These are phyloP conservation scores for Tylopilus rubrobrunneus DNA, from an alignment of 768 basidiomycete species.

Conservation along the genomic window DNA sequence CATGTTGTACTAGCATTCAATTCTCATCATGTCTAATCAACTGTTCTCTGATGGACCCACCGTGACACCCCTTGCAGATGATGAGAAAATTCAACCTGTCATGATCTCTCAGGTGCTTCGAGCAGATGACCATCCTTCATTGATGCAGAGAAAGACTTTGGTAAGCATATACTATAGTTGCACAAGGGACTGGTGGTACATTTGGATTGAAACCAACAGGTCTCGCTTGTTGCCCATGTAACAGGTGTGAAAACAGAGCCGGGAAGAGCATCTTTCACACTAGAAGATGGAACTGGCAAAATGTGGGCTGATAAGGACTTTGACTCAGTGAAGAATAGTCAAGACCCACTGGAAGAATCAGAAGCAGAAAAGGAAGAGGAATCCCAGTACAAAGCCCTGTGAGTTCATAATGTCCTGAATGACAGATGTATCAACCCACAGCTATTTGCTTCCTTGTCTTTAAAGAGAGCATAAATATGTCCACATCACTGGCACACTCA, in stretches of 20 bases:
- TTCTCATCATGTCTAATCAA: conserved; percentile 10
- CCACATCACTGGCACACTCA: conserved; percentile 5
- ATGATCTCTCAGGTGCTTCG: conserved; percentile 51
- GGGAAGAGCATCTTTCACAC: conserved; percentile 10
- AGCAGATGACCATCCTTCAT: conserved; percentile 43
- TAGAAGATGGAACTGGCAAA: conserved; percentile 40
- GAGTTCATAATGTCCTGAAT: not conserved
- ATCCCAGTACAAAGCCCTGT: conserved; percentile 7
- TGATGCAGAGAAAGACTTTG: conserved; percentile 37
- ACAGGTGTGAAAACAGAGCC: conserved; percentile 14
- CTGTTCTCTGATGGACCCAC: conserved; percentile 4
- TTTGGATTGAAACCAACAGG: conserved; percentile 18
- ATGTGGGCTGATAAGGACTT: conserved; percentile 11
- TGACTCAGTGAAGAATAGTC: too few species aligned
- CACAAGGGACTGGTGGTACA: conserved; percentile 21
- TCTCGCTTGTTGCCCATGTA: conserved; percentile 51
- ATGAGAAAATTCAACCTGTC: conserved; percentile 36
- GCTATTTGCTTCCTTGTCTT: not conserved
- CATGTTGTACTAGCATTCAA: not conserved
- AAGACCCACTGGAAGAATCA: not conserved
- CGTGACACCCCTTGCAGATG: not conserved
- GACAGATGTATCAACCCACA: not conserved
- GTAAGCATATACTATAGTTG: conserved; percentile 9
- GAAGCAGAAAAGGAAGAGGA: conserved; percentile 15
- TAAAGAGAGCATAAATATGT: conserved; percentile 21